Base-by-base conservation (phyloP, 1,284 basidiomycete genomes). In the Malassezia japonica region DNA sequence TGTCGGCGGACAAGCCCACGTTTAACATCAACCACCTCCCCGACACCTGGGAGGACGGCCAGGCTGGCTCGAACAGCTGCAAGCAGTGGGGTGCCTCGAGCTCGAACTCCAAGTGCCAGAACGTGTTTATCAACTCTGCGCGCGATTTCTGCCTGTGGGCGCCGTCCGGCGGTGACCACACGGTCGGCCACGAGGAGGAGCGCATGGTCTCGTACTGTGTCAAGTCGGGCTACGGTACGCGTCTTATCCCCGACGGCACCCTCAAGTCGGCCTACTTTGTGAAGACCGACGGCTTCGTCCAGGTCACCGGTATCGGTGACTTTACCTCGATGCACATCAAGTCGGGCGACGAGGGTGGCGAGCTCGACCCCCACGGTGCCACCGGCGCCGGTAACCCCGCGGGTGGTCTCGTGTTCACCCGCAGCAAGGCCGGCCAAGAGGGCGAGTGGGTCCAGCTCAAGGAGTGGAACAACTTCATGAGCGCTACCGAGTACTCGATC, bases 201-300 rank as follows among this genome's bases (percentile, higher is more conserved):
- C 76, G 81, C 48, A 79, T 82, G 62, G 81, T 85, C 40, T 75
- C 83, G 29, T 86, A 82, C 81, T 86, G 84, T 67, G 76, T 76
- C 28, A 79, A 82, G 75, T 76, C 55, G 5, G 61, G 62, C 31
- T 56, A 58, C 37, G 57, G 46, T 42, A 81, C 82, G 4, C 81
- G 83, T 37, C 72, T 86, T 55, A 86, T 89, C 59, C 86, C 86
- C 18, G 78, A 82, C 51, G 85, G 83, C 18, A 76, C 84, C 15
- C 80, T 88, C 66, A 77, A 75, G 16, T 81, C 82, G 46, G 85
- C 82, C n/a, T 84, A 85, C 69, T 82, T 81, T 58, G 75, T 81
- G 52, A 76, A 80, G 67, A 80, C 86, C 5, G 79, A 63, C 27
- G 80, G 83, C 70, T 85, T 81, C 64, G 77, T 85, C 21, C 83